Conservation (phyloP, 208 protist species). For the Crithidia expoeki region DNA sequence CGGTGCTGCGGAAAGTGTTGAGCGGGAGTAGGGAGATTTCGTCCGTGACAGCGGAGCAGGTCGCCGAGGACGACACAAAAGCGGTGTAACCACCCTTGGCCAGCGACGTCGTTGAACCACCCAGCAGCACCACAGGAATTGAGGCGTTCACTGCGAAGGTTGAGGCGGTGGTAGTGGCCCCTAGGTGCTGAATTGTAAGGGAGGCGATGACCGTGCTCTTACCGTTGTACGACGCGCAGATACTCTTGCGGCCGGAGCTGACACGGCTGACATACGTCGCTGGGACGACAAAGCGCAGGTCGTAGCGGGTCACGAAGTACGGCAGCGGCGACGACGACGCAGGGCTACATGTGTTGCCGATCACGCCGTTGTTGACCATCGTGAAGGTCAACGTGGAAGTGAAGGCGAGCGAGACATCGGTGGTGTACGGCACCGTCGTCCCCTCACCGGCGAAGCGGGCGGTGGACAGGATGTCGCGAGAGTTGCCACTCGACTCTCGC, state of each 20-base stretch:
- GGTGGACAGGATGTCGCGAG: constrained; percentile 31
- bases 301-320: constrained; percentile 46
- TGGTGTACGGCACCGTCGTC: constrained; percentile 50
- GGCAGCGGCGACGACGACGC: constrained; percentile 33
- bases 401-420: constrained; percentile 33
- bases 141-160: constrained; percentile 28
- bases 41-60: constrained; percentile 35
- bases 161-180: constrained; percentile 30
- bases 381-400: constrained; percentile 50
- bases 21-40: constrained; percentile 29
- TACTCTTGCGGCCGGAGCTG: constrained; percentile 47
- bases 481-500: constrained; percentile 23
- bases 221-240: constrained; percentile 52
- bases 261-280: constrained; percentile 24
- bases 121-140: constrained; percentile 42
- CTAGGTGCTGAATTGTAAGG: constrained; percentile 31
- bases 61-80: constrained; percentile 43
- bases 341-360: constrained; percentile 48
- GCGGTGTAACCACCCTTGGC: constrained; percentile 45
- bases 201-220: constrained; percentile 42
- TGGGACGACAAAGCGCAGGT: constrained; percentile 44
- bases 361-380: constrained; percentile 67
- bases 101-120: constrained; percentile 46
- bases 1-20: constrained; percentile 30
- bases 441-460: constrained; percentile 45